Evolutionary conservation across 1,139 yeast species (phyloP).

Genomic region (Saccharomyces hybrid): DNA sequence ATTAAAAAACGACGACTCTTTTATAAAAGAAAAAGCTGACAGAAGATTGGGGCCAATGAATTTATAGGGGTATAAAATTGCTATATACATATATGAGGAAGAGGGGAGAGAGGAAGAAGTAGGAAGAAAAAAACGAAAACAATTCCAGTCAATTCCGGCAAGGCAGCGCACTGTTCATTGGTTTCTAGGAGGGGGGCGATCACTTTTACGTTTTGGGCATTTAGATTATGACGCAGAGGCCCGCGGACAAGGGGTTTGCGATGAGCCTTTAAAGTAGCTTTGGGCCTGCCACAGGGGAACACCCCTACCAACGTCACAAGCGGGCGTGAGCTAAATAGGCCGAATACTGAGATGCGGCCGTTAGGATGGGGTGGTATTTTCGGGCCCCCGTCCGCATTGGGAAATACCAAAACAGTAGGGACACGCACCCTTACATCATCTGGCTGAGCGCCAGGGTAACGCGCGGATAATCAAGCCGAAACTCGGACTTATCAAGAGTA

Average conservation of each 20-base stretch:
- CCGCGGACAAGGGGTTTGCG: slow-evolving; percentile 1
- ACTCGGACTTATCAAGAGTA: not conserved
- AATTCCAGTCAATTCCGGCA: not conserved
- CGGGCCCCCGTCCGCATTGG: not conserved
- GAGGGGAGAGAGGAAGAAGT: slow-evolving; percentile 1
- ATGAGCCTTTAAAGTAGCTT: not conserved
- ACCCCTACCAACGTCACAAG: not conserved
- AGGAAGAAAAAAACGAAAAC: not conserved
- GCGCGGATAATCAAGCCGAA: not conserved
- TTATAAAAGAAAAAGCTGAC: not conserved
- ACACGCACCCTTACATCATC: slow-evolving; percentile 1
- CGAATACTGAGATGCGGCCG: not conserved
- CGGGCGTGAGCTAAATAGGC: not conserved
- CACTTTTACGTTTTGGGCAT: not conserved
- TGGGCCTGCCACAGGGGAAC: not conserved
- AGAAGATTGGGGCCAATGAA: not conserved
- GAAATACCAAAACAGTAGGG: not conserved
- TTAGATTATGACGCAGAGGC: not conserved
- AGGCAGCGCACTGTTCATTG: not conserved
- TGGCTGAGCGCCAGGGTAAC: not conserved
- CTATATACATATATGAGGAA: not conserved
- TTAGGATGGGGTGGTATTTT: not conserved
- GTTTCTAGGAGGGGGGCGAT: not conserved
- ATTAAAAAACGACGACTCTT: not conserved
- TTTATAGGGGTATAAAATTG: not conserved